Evolutionary conservation across 73 alveolate genomes (phyloP).

Genomic region (Blepharisma stoltei): DNA sequence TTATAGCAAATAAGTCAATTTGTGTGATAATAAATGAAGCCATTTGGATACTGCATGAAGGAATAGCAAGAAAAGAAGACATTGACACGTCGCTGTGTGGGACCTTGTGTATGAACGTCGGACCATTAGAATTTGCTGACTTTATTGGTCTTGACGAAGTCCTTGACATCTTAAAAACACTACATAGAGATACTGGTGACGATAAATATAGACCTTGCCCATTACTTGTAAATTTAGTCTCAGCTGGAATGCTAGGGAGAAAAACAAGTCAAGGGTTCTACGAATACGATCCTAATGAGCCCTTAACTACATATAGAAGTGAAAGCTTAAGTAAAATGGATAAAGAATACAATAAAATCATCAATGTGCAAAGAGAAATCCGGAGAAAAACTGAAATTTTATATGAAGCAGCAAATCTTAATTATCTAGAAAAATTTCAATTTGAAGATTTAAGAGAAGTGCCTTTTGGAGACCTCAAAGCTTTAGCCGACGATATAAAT

Average conservation of each 20-base stretch:
- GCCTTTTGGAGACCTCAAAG: no score
- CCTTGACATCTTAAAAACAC: neutral
- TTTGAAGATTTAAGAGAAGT: no score
- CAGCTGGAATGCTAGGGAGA: conserved; percentile 81
- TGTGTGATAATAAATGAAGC: neutral
- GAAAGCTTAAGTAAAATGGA: no score
- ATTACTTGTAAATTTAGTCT: conserved; percentile 68
- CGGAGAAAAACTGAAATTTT: no score
- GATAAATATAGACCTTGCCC: conserved; percentile 70
- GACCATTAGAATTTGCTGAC: conserved; percentile 5
- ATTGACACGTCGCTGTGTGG: neutral
- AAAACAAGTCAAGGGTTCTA: conserved; percentile 83
- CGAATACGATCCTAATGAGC: conserved; percentile 37
- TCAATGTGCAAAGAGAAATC: no score
- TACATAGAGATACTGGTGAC: neutral
- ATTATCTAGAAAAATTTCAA: no score
- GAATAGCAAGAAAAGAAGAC: neutral
- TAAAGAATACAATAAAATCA: no score
- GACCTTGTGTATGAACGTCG: neutral
- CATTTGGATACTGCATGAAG: neutral
- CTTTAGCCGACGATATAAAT: no score
- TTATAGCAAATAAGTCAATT: neutral
- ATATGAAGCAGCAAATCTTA: no score
- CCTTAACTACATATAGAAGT: no score
- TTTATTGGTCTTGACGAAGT: neutral